Evolutionary conservation across 192 early-diverging fungal species (phyloP), one percentile per base, ranked within the genome.

Genomic region (Entomortierella chlamydospora): DNA sequence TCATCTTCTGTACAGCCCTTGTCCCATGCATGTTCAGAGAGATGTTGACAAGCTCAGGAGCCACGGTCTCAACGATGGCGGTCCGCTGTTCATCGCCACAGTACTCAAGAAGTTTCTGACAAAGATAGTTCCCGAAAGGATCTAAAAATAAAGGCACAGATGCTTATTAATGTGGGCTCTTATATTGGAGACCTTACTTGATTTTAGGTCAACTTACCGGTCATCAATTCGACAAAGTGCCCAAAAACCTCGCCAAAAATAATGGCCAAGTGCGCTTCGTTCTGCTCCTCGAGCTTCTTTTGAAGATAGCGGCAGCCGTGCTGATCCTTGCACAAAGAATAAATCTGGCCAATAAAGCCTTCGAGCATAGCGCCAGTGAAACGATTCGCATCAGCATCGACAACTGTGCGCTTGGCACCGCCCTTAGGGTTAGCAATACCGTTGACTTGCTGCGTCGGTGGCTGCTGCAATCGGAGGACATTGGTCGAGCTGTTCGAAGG

Each of bases 11-110:
- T 67, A 95, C 93, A 33, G 93, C 95, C n/a, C 95, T 86, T 13
- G 95, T 96, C 18, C 95, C 95, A 62, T 96, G 95, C 94, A 95
- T 94, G 77, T 95, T 96, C 31, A 95, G 81, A 41, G 91, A 94
- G 47, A 96, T 94, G 47, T 82, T 87, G 34, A 95, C 88, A 39
- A 96, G 81, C 18, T 95, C 91, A 4, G 89, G 86, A 0, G 92
- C 87, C 8, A 95, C 92, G 10, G 72, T 86, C 42, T 90, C 86
- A 20, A 95, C 90, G 64, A 95, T 90, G 68, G 84, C 85, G 5
- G 88, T 91, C 50, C 91, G 84, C 79, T 96, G 94, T 13, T 85
- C 82, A 68, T 95, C 93, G 47, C 83, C 89, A 72, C 92, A 93
- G 77, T 87, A 85, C 76, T 96, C 95, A 52, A 96, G 77, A 22